Evolutionary conservation across 1,139 yeast species (phyloP).

Genomic region (Spathaspora jeffriesii): DNA sequence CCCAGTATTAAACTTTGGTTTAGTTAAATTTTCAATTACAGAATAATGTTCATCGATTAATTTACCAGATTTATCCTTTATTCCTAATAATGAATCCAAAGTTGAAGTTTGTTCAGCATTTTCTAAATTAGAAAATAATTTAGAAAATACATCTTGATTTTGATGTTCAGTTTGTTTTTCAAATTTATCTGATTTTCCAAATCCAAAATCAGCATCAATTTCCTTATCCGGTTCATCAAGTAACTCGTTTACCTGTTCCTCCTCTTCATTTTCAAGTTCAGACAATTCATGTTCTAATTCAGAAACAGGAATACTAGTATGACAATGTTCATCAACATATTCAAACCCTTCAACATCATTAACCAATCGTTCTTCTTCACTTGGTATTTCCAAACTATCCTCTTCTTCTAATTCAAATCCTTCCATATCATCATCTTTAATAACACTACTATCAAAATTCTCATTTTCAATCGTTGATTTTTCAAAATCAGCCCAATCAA

Average conservation of each 20-base stretch:
- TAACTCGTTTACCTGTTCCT: not conserved
- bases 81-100: not conserved
- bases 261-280: slow-evolving; percentile 1
- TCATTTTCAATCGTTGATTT: not conserved
- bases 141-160: not conserved
- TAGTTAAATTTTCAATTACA: not conserved
- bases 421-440: not conserved
- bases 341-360: slow-evolving; percentile 1
- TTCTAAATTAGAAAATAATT: not conserved
- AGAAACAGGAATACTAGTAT: not conserved
- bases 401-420: not conserved
- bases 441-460: not conserved
- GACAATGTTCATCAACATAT: not conserved
- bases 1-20: no score
- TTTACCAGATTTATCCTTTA: not conserved
- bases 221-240: not conserved
- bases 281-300: not conserved
- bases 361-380: not conserved
- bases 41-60: no score
- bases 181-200: not conserved
- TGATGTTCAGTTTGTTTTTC: not conserved
- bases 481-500: not conserved
- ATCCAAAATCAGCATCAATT: not conserved
- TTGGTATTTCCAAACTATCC: not conserved
- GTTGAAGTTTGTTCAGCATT: not conserved